Percentiles rank a stretch among this genome's conserved stretches.
Conservation (phyloP, 2,329 filamentous ascomycete species). For the Claviceps sp. region DNA sequence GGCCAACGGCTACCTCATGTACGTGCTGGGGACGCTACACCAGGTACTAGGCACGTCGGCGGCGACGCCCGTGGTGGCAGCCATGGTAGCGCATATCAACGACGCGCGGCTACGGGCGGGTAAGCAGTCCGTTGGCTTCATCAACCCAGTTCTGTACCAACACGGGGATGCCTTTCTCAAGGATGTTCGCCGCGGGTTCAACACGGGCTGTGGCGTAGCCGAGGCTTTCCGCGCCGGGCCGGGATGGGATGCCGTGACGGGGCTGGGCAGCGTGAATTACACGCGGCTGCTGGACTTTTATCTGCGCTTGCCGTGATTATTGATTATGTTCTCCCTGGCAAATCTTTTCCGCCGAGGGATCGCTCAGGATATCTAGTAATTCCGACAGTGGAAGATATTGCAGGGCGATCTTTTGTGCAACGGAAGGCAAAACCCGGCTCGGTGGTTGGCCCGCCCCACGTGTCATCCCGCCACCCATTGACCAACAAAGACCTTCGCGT, state of each 20-base stretch:
- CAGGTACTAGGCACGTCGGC: constrained; percentile 30
- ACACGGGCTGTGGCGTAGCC: constrained; percentile 1
- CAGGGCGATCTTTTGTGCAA: too few species aligned
- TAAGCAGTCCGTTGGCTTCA: constrained; percentile 39
- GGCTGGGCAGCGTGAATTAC: constrained; percentile 27
- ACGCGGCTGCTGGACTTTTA: constrained; percentile 1
- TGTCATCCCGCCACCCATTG: too few species aligned
- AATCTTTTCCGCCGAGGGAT: too few species aligned
- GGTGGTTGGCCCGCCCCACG: too few species aligned
- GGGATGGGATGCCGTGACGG: constrained; percentile 26
- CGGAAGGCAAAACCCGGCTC: too few species aligned
- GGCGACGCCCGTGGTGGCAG: constrained; percentile 47
- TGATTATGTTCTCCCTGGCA: too few species aligned
- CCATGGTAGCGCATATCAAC: constrained; percentile 51
- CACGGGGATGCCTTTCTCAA: constrained; percentile 17
- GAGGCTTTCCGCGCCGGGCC: constrained; percentile 2
- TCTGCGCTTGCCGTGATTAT: not conserved
- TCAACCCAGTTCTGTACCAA: constrained; percentile 48
- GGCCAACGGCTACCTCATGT: constrained; percentile 18
- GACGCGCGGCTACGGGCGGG: constrained; percentile 42
- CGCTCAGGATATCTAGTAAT: too few species aligned
- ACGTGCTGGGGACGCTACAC: constrained; percentile 15
- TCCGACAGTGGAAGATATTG: too few species aligned
- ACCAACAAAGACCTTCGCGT: too few species aligned
- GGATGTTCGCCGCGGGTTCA: constrained; percentile 12